These are phyloP conservation scores for Hericium coralloides DNA, from an alignment of 768 basidiomycete species.

Conservation along the genomic window DNA sequence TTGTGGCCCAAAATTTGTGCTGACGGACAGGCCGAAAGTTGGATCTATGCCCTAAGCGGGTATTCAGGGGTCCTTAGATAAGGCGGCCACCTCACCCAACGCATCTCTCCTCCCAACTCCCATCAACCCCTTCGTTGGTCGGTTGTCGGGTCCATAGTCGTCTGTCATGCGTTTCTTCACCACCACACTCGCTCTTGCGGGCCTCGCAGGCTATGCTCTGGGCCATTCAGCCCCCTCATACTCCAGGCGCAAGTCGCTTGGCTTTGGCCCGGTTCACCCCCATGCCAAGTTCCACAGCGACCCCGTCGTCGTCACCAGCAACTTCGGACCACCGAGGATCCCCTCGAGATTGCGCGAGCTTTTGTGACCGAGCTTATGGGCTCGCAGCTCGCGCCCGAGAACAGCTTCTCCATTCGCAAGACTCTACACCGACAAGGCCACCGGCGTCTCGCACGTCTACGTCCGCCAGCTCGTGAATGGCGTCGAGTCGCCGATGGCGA, in stretches of 20 bases:
- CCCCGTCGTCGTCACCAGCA: conserved; percentile 26
- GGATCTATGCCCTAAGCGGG: too few species aligned
- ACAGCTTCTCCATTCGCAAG: conserved; percentile 58
- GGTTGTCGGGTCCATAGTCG: background rate
- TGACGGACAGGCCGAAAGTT: too few species aligned
- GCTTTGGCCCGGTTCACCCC: conserved; percentile 75
- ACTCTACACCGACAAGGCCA: conserved; percentile 85
- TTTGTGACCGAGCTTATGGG: conserved; percentile 48
- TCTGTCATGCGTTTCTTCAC: conserved; percentile 11
- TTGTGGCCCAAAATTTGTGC: too few species aligned
- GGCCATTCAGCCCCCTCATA: conserved; percentile 17
- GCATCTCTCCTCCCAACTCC: background rate
- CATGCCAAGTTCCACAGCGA: conserved; percentile 58
- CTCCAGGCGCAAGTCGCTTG: conserved; percentile 73
- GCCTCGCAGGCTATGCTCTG: conserved; percentile 11
- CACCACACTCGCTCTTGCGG: conserved; percentile 10
- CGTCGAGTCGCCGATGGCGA: conserved; percentile 86
- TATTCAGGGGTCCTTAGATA: too few species aligned
- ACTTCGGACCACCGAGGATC: conserved; percentile 28
- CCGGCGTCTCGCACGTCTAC: conserved; percentile 86
- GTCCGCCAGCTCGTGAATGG: conserved; percentile 79
- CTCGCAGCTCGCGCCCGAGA: conserved; percentile 26
- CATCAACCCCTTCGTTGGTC: conserved; percentile 7
- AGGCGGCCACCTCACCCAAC: too few species aligned
- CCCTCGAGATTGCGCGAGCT: conserved; percentile 49